phyloP scores from a whole-genome alignment of 1,284 basidiomycete species.

The Lentinus polychrous region DNA sequence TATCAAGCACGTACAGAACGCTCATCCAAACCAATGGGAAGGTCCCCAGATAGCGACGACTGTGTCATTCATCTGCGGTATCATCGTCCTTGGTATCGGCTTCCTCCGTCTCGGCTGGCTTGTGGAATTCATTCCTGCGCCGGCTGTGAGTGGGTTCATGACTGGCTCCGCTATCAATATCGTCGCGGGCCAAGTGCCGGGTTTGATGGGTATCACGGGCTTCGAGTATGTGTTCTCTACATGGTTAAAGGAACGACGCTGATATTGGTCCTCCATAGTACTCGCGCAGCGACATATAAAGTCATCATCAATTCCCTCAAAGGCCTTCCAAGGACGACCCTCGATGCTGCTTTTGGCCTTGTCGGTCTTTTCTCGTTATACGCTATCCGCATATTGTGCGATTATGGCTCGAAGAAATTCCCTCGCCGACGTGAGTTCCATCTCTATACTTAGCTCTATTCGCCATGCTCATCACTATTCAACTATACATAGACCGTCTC shows the following conservation, averaged over 20 bases:
- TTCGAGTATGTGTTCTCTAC: slow-evolving; percentile 55
- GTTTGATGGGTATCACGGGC: slow-evolving; percentile 76
- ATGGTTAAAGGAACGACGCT: not conserved
- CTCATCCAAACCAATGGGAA: slow-evolving; percentile 48
- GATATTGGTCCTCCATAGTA: slow-evolving; percentile 35
- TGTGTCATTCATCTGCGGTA: slow-evolving; percentile 85
- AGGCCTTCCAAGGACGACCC: slow-evolving; percentile 60
- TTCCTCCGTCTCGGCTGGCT: slow-evolving; percentile 92
- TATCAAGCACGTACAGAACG: slow-evolving; percentile 56
- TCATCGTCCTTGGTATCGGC: slow-evolving; percentile 90
- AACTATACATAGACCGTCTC: slow-evolving; percentile 43
- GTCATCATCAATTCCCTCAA: slow-evolving; percentile 93
- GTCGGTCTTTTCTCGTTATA: slow-evolving; percentile 74
- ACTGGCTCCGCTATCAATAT: slow-evolving; percentile 89
- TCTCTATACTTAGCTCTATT: not conserved
- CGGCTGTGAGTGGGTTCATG: slow-evolving; percentile 92
- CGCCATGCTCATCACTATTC: slow-evolving; percentile 12
- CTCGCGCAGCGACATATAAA: slow-evolving; percentile 77
- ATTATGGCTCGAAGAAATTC: slow-evolving; percentile 53
- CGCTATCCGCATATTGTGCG: slow-evolving; percentile 62
- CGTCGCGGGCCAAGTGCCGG: slow-evolving; percentile 78
- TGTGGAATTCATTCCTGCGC: slow-evolving; percentile 90
- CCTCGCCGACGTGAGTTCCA: slow-evolving; percentile 52
- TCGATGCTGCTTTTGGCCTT: slow-evolving; percentile 90
- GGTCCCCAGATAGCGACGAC: slow-evolving; percentile 78